A percentile compares a stretch with the other conserved stretches of the same genome.
phyloP scores from a whole-genome alignment of 2,329 filamentous ascomycete genomes.

The Aspergillus pseudotamarii region DNA sequence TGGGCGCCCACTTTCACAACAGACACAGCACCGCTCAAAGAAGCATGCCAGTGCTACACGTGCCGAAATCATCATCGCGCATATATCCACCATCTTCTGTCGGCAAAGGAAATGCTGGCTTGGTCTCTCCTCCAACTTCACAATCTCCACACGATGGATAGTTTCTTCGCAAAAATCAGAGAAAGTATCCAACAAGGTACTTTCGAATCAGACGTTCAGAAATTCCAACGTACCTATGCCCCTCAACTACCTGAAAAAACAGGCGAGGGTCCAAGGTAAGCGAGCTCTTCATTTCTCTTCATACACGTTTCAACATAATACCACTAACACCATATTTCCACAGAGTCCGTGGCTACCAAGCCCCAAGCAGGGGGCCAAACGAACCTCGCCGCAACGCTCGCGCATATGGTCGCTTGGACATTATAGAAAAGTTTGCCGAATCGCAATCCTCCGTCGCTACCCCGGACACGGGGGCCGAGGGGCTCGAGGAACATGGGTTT shows the following conservation, averaged over 20 bases:
- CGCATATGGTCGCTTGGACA: slow-evolving; percentile 64
- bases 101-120: slow-evolving; percentile 92
- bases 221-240: slow-evolving; percentile 71
- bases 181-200: slow-evolving; percentile 60
- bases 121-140: slow-evolving; percentile 93
- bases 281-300: no score
- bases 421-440: slow-evolving; percentile 51
- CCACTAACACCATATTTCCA: background rate
- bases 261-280: slow-evolving; percentile 72
- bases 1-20: slow-evolving; percentile 66
- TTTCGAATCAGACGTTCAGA: slow-evolving; percentile 57
- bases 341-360: slow-evolving; percentile 77
- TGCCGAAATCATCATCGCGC: slow-evolving; percentile 84
- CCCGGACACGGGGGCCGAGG: slow-evolving; percentile 53
- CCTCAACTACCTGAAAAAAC: slow-evolving; percentile 71
- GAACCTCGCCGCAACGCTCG: slow-evolving; percentile 67
- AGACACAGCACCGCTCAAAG: slow-evolving; percentile 63
- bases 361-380: slow-evolving; percentile 68
- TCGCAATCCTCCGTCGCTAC: slow-evolving; percentile 55
- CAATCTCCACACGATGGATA: slow-evolving; percentile 73
- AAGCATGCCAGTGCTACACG: slow-evolving; percentile 76
- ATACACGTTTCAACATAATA: background rate
- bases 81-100: slow-evolving; percentile 83
- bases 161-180: slow-evolving; percentile 75
- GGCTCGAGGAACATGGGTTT: slow-evolving; percentile 60